Evolutionary conservation across 345 rosid species (phyloP), one percentile per base, ranked within the genome.

Genomic region (Rhizophora apiculata): DNA sequence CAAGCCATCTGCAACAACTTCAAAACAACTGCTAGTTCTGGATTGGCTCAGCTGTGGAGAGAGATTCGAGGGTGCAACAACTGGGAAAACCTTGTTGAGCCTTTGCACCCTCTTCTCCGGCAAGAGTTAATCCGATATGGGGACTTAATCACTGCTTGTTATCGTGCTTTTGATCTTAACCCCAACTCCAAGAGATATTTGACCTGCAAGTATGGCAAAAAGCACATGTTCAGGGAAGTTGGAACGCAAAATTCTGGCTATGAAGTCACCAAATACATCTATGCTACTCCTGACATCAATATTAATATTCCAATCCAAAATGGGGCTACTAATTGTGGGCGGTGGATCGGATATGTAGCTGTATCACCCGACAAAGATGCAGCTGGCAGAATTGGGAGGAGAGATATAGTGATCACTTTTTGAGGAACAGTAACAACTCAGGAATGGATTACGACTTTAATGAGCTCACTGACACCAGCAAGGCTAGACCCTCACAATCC

Each of bases 261-360:
- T 64, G 74, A 88, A 68, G 86, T 93, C 22, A 89, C 92, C 49
- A 93, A 91, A 77, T 93, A 93, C 78, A 89, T 91, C 82, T 90
- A 93, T 69, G 97, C 96, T 1, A 88, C 97, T 16, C 89, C 98
- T 0, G 89, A 88, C 5, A 64, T 89, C 59, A 86, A 73, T 56
- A 56, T 56, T 56, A 22, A 22, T 63, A 76, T 85, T 60, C 96
- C 92, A 4, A 84, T 87, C 74, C 89, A 83, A 66, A 84, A 76
- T 57, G 86, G 75, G 8, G 63, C 82, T 15, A 69, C 81, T 13
- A 43, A 43, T 1, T 75, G 86, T 0, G 85, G 92, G 6, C 84
- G 94, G 2, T 93, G 97, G 98, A 73, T 93, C 1, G 97, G 97
- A 15, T 93, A 86, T 18, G 86, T 88, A 0, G 94, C 97, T 0